A percentile compares a stretch with the other conserved stretches of the same genome.
These are phyloP conservation scores for Fusarium albidum DNA, from an alignment of 2,329 filamentous ascomycete genomes.

Conservation along the genomic window DNA sequence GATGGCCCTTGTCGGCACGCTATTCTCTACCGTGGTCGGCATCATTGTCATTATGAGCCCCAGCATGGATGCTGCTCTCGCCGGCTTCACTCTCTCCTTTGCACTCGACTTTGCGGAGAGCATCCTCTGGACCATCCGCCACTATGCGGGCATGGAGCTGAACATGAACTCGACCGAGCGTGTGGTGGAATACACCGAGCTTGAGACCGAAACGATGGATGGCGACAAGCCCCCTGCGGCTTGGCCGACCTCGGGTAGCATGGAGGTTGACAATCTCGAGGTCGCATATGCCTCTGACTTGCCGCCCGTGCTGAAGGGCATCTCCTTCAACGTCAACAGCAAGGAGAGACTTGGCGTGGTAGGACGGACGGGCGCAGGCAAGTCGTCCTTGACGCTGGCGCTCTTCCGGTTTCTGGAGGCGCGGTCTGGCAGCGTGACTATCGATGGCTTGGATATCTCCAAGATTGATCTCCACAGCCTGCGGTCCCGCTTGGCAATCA, in stretches of 20 bases:
- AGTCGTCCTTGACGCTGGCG: constrained; percentile 78
- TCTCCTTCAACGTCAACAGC: constrained; percentile 71
- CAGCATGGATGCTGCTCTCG: constrained; percentile 72
- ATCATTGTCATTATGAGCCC: constrained; percentile 69
- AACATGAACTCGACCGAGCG: constrained; percentile 83
- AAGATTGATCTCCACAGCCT: constrained; percentile 75
- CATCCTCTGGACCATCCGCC: constrained; percentile 71
- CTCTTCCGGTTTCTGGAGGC: constrained; percentile 82
- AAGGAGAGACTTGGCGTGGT: constrained; percentile 80
- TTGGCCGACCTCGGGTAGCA: constrained; percentile 77
- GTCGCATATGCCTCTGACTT: constrained; percentile 77
- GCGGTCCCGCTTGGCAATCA: constrained; percentile 79
- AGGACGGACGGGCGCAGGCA: constrained; percentile 80
- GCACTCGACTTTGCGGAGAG: constrained; percentile 72
- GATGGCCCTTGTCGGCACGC: constrained; percentile 72
- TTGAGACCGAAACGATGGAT: constrained; percentile 71
- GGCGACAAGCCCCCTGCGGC: constrained; percentile 70
- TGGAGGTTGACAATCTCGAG: constrained; percentile 78
- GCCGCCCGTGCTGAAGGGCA: constrained; percentile 73
- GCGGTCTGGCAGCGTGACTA: constrained; percentile 68
- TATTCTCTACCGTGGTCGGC: constrained; percentile 73
- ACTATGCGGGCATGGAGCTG: constrained; percentile 76
- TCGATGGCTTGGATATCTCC: constrained; percentile 79
- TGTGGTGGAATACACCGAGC: constrained; percentile 76
- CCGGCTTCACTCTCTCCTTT: constrained; percentile 79